Evolutionary conservation across 108 stramenopile genomes (phyloP), one percentile per base, ranked within the genome.

Genomic region (Chaetoceros tenuissimus): DNA sequence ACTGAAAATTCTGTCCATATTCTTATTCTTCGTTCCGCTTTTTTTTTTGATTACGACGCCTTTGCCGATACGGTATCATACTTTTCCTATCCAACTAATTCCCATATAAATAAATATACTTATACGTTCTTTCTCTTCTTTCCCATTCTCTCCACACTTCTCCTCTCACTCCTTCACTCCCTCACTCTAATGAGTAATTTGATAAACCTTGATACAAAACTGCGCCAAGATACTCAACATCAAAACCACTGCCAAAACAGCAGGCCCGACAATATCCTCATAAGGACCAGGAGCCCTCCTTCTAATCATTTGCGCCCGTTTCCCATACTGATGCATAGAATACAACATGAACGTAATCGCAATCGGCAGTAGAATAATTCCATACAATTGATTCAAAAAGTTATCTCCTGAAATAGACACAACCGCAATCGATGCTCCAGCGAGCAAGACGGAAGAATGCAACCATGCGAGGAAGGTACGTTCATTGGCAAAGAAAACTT

Each of bases 401-500:
- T 73, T 75, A 28, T 71, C 48, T 1, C 64, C 31, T 10, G 59
- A 34, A 65, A 87, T 75, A 18, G 84, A 64, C 45, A 87, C 72
- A 63, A 95, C 85, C 19, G 89, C 89, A 55, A 96, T 79, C 50
- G 86, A 81, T 24, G 81, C 88, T 31, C 85, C 82, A 0, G 89
- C 92, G 54, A 94, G 56, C 20, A 86, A 75, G 22, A 93, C 73
- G 28, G 87, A 75, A 31, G 81, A 67, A 55, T 91, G 87, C 75
- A 95, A 68, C 97, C 97, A 98, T 18, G 91, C 87, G 59, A 98
- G 57, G 62, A 98, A 96, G 0, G 97, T 98, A 20, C 97, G 78
- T 53, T 98, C 97, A 60, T 97, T 97, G 48, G 96, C 96, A 71
- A 94, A 94, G 62, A 90, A 94, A 20, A 88, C 88, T 68, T 81